A percentile compares a stretch with the other conserved stretches of the same genome.
phyloP scores from a whole-genome alignment of 768 basidiomycete genomes.

The Tricholoma hemisulphureum region DNA sequence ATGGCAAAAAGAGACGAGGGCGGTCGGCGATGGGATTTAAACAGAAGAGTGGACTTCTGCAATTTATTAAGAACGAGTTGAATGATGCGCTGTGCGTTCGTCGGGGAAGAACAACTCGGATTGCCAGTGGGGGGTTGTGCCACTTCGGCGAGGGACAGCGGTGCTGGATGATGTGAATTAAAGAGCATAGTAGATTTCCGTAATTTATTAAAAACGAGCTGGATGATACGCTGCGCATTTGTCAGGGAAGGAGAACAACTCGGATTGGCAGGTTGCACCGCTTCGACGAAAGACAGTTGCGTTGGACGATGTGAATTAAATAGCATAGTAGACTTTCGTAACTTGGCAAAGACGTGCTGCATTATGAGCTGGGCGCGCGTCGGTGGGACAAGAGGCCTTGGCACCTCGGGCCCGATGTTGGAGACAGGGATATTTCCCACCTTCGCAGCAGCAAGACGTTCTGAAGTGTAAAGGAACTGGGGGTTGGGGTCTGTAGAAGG shows the following conservation, averaged over 20 bases:
- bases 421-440: neutral
- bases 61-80: neutral
- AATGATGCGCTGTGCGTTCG: neutral
- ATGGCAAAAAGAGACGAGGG: neutral
- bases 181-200: neutral
- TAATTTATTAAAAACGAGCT: neutral
- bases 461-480: constrained; percentile 4
- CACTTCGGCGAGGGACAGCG: neutral
- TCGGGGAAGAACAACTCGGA: neutral
- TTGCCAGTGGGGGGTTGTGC: neutral
- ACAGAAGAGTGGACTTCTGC: neutral
- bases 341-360: neutral
- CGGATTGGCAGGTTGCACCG: no score
- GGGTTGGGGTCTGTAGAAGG: constrained; percentile 3
- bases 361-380: neutral
- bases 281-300: neutral
- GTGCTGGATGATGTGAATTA: neutral
- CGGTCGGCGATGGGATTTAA: neutral
- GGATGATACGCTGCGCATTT: neutral
- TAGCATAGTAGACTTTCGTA: neutral
- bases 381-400: neutral
- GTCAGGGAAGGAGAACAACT: no score
- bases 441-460: neutral
- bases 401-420: neutral
- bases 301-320: neutral